Conservation (phyloP, 768 basidiomycete species). For the Scleroderma citrinum region DNA sequence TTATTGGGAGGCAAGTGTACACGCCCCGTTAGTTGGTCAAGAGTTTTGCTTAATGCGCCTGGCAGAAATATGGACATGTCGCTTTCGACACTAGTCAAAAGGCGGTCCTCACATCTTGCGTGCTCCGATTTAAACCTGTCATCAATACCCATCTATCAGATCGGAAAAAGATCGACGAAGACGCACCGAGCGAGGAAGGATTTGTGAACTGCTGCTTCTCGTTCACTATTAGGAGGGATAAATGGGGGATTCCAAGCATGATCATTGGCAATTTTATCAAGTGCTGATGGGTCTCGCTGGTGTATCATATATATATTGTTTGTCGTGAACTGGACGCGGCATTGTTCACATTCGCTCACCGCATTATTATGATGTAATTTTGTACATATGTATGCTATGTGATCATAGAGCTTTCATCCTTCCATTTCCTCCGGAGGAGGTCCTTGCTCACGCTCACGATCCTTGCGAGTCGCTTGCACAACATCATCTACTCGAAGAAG, state of each 20-base stretch:
- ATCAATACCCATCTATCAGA: constrained; percentile 36
- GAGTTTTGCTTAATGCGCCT: neutral
- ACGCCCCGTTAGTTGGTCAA: neutral
- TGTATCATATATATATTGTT: neutral
- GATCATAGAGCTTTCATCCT: constrained; percentile 3
- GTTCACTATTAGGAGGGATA: constrained; percentile 82
- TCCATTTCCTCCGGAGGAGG: constrained; percentile 55
- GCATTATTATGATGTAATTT: neutral
- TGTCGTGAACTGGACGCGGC: neutral
- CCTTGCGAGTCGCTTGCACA: constrained; percentile 81
- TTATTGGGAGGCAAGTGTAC: constrained; percentile 81
- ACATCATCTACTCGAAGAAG: constrained; percentile 92
- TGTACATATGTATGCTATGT: neutral
- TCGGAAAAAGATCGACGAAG: constrained; percentile 25
- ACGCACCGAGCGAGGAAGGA: constrained; percentile 52
- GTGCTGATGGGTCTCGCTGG: constrained; percentile 34
- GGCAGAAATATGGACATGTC: constrained; percentile 89
- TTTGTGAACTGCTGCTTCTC: constrained; percentile 86
- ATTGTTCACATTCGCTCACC: neutral
- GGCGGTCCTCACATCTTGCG: constrained; percentile 88
- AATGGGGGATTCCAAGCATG: constrained; percentile 85
- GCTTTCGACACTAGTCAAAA: constrained; percentile 91
- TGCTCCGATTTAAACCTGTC: constrained; percentile 71
- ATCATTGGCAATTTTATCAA: constrained; percentile 88
- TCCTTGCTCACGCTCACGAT: constrained; percentile 42